These are phyloP conservation scores for Pulveroboletus sp. DNA, from an alignment of 768 basidiomycete species.

Conservation along the genomic window DNA sequence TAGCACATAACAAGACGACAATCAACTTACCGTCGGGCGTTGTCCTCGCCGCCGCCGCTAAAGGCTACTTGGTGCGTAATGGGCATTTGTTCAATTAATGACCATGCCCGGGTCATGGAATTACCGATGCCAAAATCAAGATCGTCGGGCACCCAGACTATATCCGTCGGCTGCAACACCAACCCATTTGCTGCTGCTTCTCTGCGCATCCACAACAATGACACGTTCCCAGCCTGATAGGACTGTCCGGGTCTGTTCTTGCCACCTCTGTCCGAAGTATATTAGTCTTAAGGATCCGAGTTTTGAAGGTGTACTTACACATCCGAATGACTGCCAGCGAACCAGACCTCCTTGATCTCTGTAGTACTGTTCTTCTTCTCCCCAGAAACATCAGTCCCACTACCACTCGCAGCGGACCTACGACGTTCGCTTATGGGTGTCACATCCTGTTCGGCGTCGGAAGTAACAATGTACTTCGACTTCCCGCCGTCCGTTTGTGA, in stretches of 20 bases:
- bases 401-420: neutral
- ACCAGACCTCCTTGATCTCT: slow-evolving; percentile 67
- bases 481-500: slow-evolving; percentile 10
- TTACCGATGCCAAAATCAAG: slow-evolving; percentile 20
- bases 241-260: slow-evolving; percentile 21
- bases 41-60: slow-evolving; percentile 13
- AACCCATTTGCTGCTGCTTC: slow-evolving; percentile 29
- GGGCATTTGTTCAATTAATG: slow-evolving; percentile 18
- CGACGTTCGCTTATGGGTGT: neutral
- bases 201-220: slow-evolving; percentile 34
- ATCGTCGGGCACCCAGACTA: slow-evolving; percentile 28
- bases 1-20: neutral
- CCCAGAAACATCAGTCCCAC: neutral
- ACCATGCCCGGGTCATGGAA: slow-evolving; percentile 19
- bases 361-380: neutral
- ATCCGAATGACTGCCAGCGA: slow-evolving; percentile 46
- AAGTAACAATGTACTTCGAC: slow-evolving; percentile 8
- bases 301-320: slow-evolving; percentile 15
- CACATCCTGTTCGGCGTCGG: neutral
- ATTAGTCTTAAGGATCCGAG: neutral
- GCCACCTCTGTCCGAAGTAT: slow-evolving; percentile 15
- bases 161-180: slow-evolving; percentile 22
- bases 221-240: slow-evolving; percentile 23
- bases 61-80: slow-evolving; percentile 23
- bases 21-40: slow-evolving; percentile 14